Conservation (phyloP, 192 early-diverging fungal genomes). For the Backusella psychrophila region DNA sequence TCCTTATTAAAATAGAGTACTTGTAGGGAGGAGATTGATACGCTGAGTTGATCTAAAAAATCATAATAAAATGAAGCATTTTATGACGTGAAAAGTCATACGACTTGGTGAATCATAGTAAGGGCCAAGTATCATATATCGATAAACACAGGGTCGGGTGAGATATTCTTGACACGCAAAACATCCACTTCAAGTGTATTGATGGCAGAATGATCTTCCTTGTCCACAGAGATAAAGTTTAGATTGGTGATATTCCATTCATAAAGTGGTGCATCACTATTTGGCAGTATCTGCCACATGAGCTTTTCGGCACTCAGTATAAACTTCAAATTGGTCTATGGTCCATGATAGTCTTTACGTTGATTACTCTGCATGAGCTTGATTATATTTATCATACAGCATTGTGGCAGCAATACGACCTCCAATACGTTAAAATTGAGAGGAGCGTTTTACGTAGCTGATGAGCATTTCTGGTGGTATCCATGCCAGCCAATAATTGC, state of each 20-base stretch:
- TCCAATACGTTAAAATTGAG: slow-evolving; percentile 59
- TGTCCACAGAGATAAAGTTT: slow-evolving; percentile 65
- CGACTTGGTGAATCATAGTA: slow-evolving; percentile 52
- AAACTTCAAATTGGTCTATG: too few relatives aligned
- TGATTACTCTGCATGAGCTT: too few relatives aligned
- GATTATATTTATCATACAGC: too few relatives aligned
- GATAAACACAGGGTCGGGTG: slow-evolving; percentile 52
- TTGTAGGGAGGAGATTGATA: too few relatives aligned
- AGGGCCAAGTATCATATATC: slow-evolving; percentile 59
- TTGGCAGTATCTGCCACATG: too few relatives aligned
- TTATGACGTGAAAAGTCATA: slow-evolving; percentile 81
- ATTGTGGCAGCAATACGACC: slow-evolving; percentile 51
- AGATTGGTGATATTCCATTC: slow-evolving; percentile 56
- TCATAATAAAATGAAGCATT: too few relatives aligned
- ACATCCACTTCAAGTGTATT: slow-evolving; percentile 77
- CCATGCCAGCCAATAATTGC: slow-evolving; percentile 63
- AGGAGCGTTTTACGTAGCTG: slow-evolving; percentile 41
- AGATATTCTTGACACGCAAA: slow-evolving; percentile 64
- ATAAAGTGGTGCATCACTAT: too few relatives aligned
- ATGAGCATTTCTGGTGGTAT: slow-evolving; percentile 67
- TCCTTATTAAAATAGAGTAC: too few relatives aligned
- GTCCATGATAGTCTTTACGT: too few relatives aligned
- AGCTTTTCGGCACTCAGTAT: too few relatives aligned
- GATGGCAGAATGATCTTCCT: slow-evolving; percentile 78
- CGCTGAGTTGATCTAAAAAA: too few relatives aligned